phyloP scores from a whole-genome alignment of 2,329 filamentous ascomycete genomes.

The Thielaviopsis punctulata region DNA sequence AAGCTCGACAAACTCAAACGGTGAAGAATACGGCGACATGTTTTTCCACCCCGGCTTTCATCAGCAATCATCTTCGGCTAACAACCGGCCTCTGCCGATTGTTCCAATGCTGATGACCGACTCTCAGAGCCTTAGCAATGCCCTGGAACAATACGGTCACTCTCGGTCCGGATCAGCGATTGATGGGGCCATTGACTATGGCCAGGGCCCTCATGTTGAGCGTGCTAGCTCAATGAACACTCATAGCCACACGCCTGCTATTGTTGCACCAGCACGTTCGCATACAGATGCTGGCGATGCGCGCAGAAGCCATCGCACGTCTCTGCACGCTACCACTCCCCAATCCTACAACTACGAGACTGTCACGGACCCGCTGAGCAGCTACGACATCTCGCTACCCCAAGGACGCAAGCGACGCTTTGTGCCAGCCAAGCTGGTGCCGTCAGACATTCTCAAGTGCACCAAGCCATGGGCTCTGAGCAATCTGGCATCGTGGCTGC shows the following conservation, averaged over 20 bases:
- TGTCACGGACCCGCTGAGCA: slow-evolving; percentile 34
- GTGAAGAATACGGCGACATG: slow-evolving; percentile 69
- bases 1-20: slow-evolving; percentile 38
- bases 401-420: slow-evolving; percentile 68
- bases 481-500: slow-evolving; percentile 72
- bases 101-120: slow-evolving; percentile 28
- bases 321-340: slow-evolving; percentile 26
- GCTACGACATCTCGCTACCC: slow-evolving; percentile 73
- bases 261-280: slow-evolving; percentile 71
- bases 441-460: slow-evolving; percentile 69
- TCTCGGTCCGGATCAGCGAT: slow-evolving; percentile 28
- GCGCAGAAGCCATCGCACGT: slow-evolving; percentile 35
- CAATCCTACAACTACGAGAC: slow-evolving; percentile 41
- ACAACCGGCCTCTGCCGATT: slow-evolving; percentile 44
- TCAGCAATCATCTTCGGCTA: slow-evolving; percentile 13
- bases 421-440: slow-evolving; percentile 65
- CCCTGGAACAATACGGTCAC: background rate
- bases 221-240: slow-evolving; percentile 70
- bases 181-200: slow-evolving; percentile 21
- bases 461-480: slow-evolving; percentile 85
- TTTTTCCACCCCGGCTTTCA: slow-evolving; percentile 77
- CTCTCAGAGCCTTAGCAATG: background rate
- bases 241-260: slow-evolving; percentile 62
- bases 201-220: slow-evolving; percentile 21
- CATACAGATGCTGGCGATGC: slow-evolving; percentile 82